Base-by-base conservation (phyloP, 495 filamentous ascomycete genomes). In the Penicillium dipodomyicola region DNA sequence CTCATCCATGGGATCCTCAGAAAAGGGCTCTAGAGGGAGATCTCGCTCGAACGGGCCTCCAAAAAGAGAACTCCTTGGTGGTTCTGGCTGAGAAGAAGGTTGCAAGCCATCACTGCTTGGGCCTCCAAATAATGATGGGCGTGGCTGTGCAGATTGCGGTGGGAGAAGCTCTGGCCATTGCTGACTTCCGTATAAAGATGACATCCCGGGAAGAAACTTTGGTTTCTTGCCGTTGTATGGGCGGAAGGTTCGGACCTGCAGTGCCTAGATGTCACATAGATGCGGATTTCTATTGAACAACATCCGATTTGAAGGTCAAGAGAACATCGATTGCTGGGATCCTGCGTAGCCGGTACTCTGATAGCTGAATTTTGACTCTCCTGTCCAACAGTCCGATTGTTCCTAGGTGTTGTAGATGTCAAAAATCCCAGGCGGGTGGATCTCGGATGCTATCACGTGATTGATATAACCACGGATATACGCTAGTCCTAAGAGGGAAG, bases 71-170 rank as follows among this genome's bases (percentile, higher is more conserved):
- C 58, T 62, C 50, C 60, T 65, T 9, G 63, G 25, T 37, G 50
- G 58, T 54, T 45, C 59, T 45, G 53, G 51, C 44, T 57, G 58
- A 20, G 63, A 61, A 46, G 66, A 67, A n/a, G 65, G 57, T 12
- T 59, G 60, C 35, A 57, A 54, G 37, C 54, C 66, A 70, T 71
- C 70, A 52, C 68, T 73, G 66, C 67, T 74, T 19, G 67, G 65
- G 9, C 72, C 72, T 23, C 72, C 72, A 54, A 75, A 77, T 40
- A 77, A 35, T 35, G 74, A 77, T 12, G 49, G 60, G 29, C 60
- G 60, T 8, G 65, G 70, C 51, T 77, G 72, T 9, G 71, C 71
- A 33, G 72, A 77, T 43, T 63, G 64, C 15, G 72, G 72, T 10
- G 68, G 68, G 15, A 44, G 37, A n/a, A 64, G 65, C 19, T 62